phyloP scores from a whole-genome alignment of 2,329 filamentous ascomycete genomes.

The Phyllosticta citrichinensis region DNA sequence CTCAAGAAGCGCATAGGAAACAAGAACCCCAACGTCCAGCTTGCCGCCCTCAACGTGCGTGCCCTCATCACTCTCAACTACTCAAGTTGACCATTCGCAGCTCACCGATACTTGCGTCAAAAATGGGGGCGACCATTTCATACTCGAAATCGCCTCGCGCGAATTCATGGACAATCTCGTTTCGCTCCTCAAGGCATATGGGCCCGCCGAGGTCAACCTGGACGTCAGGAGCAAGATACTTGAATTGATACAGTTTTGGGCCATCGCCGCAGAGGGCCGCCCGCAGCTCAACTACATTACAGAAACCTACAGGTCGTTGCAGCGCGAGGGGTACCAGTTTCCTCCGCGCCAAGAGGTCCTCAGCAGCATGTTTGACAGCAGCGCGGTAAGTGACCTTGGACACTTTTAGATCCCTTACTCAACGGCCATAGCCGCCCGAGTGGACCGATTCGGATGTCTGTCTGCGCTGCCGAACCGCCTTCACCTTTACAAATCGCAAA shows the following conservation, averaged over 20 bases:
- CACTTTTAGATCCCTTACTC: background rate
- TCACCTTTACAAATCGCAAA: conserved; percentile 96
- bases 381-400: conserved; percentile 53
- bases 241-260: conserved; percentile 89
- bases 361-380: conserved; percentile 98
- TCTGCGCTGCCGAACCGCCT: conserved; percentile 91
- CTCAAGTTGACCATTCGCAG: conserved; percentile 31
- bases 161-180: conserved; percentile 98
- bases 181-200: conserved; percentile 75
- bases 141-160: conserved; percentile 86
- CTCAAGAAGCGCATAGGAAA: conserved; percentile 90
- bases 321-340: conserved; percentile 79
- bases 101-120: conserved; percentile 98
- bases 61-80: background rate
- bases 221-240: conserved; percentile 86
- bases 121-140: conserved; percentile 92
- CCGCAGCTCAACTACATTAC: conserved; percentile 76
- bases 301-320: conserved; percentile 74
- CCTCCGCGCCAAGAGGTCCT: conserved; percentile 77
- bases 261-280: conserved; percentile 75
- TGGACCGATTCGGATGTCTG: conserved; percentile 98
- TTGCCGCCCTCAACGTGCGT: conserved; percentile 80
- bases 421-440: conserved; percentile 63
- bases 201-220: conserved; percentile 62
- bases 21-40: conserved; percentile 94